Evolutionary conservation across 306 rosid genomes (phyloP).

Genomic region (Leucaena leucocephala): DNA sequence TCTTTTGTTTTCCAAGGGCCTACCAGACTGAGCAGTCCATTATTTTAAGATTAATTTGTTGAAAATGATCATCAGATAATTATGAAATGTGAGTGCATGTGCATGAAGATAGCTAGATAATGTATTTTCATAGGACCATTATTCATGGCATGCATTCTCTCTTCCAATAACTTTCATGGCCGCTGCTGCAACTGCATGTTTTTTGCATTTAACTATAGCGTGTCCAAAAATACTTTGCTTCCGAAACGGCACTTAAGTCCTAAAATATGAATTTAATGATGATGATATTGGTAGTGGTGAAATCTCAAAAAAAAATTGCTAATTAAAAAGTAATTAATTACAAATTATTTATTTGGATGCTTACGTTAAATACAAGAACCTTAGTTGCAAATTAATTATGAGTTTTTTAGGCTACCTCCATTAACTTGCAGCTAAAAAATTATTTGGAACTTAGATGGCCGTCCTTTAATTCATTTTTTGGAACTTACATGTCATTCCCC

Average conservation of each 20-base stretch:
- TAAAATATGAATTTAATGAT: no score
- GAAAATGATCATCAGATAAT: constrained; percentile 15
- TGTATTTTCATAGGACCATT: constrained; percentile 14
- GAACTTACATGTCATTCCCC: not conserved
- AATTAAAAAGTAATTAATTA: no score
- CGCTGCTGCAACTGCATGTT: constrained; percentile 6
- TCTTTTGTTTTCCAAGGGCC: constrained; percentile 40
- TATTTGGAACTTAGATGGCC: not conserved
- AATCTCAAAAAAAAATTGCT: no score
- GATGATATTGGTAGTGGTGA: not conserved
- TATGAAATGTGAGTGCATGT: constrained; percentile 24
- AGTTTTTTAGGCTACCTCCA: not conserved
- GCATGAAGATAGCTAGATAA: constrained; percentile 53
- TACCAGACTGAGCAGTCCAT: constrained; percentile 24
- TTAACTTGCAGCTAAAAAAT: no score
- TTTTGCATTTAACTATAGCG: not conserved
- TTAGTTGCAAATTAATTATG: not conserved
- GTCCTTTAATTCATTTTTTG: not conserved
- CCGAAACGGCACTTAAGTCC: no score
- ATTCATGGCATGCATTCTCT: constrained; percentile 17
- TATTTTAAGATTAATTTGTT: constrained; percentile 9
- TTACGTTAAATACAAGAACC: not conserved
- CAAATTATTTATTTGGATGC: no score
- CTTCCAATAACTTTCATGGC: constrained; percentile 15
- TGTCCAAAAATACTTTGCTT: not conserved